Base-by-base conservation (phyloP, 1,284 basidiomycete species). In the Ceratorhiza oryzae-sativae region DNA sequence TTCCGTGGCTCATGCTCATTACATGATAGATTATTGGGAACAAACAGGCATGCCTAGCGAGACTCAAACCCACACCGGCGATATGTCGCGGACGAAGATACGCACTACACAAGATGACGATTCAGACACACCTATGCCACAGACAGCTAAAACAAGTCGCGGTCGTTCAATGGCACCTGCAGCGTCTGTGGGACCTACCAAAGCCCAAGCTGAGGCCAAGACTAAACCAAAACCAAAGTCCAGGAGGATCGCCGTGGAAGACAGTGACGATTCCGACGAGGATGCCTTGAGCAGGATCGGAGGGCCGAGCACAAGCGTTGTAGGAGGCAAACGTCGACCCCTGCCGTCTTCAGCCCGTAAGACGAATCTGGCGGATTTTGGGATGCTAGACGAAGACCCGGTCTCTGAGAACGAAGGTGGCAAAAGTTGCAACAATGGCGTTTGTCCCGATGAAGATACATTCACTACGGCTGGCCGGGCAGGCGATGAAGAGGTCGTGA, bases 371-470 rank as follows among this genome's bases (percentile, higher is more conserved):
- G 65, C 65, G 15, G 65, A 68, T n/a, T 68, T 68, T 46, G 65
- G 65, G 9, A 68, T 68, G 39, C 65, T 23, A n/a, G 53, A 68
- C 27, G 65, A 68, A 3, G 65, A 58, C 39, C 55, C 62, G 1
- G 62, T 12, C 12, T 68, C 65, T 20, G 65, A 42, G 13, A 91
- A 20, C n/a, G 62, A 56, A 34, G 23, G 36, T 32, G 36, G 41
- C 1, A 46, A n/a, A 25, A 12, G 49, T 6, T 23, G 59, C 23
- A 39, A 39, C 25, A 42, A 55, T 18, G 51, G 65, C 8, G 25
- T 41, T 18, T 30, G 20, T 56, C 51, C 36, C 15, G 65, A 58
- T 13, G 65, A 68, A 20, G 36, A 45, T 45, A 56, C 51, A 8
- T 68, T 56, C 27, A 41, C 34, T 42, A 39, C 20, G 20, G 34